Base-by-base conservation (phyloP, 176 grass and related monocot genomes). In the Triticum aestivum region DNA sequence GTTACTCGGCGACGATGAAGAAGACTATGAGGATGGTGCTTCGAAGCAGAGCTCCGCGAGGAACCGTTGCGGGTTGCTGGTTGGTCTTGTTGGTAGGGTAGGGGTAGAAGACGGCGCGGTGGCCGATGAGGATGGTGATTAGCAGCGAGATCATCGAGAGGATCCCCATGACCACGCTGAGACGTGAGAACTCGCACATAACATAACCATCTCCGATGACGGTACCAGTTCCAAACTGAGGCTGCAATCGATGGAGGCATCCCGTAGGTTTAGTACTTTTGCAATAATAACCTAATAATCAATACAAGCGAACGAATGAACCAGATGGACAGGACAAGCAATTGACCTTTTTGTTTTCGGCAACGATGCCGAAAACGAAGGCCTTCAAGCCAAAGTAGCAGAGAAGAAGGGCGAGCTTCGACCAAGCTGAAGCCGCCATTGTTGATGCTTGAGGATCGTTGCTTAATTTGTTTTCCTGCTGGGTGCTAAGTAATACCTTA, bases 321-420 rank as follows among this genome's bases (percentile, higher is more conserved):
- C 17, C 15, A 54, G 5, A 54, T 54, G 51, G 0, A 54, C 45
- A 49, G 4, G 45, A 49, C 0, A 35, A 2, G 12, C 15, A 45
- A 17, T 38, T 5, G 6, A 94, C 92, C 89, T 89, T 89, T 84
- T 89, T 94, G 45, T 94, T 75, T 89, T 94, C 92, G 24, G 92
- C 92, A 66, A 91, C 61, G 0, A 91, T 87, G 47, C 79, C 86
- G 24, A 91, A 79, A 59, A 89, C 13, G 68, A 59, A 59, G 54
- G 54, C 54, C 18, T 21, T 21, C 18, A 89, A 6, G 3, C 92
- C 89, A 12, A 91, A 84, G 14, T 81, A 91, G 21, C 75, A 33
- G 61, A 94, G 34, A 76, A 47, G n/a, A 45, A 89, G 75, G 4
- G 86, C 86, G 26, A 91, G 75, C 56, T 72, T 89, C 29, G 30